Conservation (phyloP, 768 basidiomycete genomes). For the Lyophyllum atratum region DNA sequence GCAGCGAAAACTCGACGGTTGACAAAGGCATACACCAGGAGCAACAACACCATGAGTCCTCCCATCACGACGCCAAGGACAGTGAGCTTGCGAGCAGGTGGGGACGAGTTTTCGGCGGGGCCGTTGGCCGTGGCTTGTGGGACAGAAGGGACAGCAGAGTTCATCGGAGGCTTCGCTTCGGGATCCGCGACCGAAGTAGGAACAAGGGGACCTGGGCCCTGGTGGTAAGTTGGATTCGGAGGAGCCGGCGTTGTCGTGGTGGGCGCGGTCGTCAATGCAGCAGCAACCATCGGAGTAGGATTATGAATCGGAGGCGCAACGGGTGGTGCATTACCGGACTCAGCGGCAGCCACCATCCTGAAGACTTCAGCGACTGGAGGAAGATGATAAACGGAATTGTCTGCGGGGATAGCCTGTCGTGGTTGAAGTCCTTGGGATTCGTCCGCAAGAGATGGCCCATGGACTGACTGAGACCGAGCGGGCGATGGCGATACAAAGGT, state of each 20-base stretch:
- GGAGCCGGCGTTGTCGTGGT: background rate
- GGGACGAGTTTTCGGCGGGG: background rate
- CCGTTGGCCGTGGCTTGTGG: background rate
- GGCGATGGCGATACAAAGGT: background rate
- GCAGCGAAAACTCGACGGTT: slow-evolving; percentile 6
- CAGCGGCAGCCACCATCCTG: slow-evolving; percentile 13
- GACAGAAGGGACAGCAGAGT: background rate
- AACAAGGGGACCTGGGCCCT: background rate
- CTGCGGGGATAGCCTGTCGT: slow-evolving; percentile 1
- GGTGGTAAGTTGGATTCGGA: background rate
- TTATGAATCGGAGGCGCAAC: background rate
- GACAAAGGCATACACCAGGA: slow-evolving; percentile 13
- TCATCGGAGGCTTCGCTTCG: background rate
- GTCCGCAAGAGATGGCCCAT: background rate
- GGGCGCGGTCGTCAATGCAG: background rate
- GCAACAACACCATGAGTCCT: slow-evolving; percentile 14
- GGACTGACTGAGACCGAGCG: background rate
- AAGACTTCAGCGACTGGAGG: slow-evolving; percentile 18
- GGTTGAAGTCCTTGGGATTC: slow-evolving; percentile 4
- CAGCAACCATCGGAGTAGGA: background rate
- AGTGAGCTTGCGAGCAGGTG: slow-evolving; percentile 13
- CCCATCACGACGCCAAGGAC: slow-evolving; percentile 17
- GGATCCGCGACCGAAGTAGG: background rate
- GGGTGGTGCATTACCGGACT: background rate
- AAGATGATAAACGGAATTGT: slow-evolving; percentile 1